Evolutionary conservation across 805 yeast species (phyloP).

Genomic region (Zygotorulaspora danielsina): DNA sequence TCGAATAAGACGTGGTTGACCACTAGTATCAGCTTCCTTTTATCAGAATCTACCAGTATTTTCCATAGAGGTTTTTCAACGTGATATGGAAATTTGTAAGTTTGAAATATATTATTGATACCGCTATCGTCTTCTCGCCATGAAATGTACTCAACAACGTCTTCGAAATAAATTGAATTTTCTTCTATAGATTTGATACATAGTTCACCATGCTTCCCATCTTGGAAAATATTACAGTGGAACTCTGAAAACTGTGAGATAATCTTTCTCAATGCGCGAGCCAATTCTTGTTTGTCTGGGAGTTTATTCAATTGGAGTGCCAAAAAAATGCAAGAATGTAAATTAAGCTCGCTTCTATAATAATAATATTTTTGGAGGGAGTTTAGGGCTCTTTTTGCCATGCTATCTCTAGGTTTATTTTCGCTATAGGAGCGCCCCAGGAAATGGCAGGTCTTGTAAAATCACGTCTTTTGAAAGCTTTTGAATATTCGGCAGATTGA

Average conservation of each 20-base stretch:
- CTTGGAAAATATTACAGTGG: constrained; percentile 18
- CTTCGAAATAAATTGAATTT: constrained; percentile 15
- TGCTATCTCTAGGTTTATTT: no score
- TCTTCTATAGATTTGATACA: constrained; percentile 8
- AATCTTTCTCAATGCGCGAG: constrained; percentile 12
- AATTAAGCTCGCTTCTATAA: constrained; percentile 22
- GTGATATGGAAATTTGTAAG: constrained; percentile 17
- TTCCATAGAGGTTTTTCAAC: constrained; percentile 28
- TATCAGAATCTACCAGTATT: constrained; percentile 17
- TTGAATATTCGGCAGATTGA: no score
- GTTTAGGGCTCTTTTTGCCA: constrained; percentile 9
- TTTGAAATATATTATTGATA: constrained; percentile 22
- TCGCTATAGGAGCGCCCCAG: no score
- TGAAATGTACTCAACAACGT: constrained; percentile 20
- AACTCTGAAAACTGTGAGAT: constrained; percentile 19
- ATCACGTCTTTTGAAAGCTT: no score
- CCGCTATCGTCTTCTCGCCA: constrained; percentile 16
- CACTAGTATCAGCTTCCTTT: constrained; percentile 19
- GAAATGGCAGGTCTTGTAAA: no score
- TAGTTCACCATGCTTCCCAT: constrained; percentile 5
- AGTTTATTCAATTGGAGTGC: constrained; percentile 21
- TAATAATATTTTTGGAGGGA: constrained; percentile 25
- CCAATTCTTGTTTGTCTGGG: constrained; percentile 14
- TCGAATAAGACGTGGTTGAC: constrained; percentile 30
- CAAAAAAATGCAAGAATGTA: constrained; percentile 29